Evolutionary conservation across 768 basidiomycete species (phyloP).

Genomic region (Auricularia cornea): DNA sequence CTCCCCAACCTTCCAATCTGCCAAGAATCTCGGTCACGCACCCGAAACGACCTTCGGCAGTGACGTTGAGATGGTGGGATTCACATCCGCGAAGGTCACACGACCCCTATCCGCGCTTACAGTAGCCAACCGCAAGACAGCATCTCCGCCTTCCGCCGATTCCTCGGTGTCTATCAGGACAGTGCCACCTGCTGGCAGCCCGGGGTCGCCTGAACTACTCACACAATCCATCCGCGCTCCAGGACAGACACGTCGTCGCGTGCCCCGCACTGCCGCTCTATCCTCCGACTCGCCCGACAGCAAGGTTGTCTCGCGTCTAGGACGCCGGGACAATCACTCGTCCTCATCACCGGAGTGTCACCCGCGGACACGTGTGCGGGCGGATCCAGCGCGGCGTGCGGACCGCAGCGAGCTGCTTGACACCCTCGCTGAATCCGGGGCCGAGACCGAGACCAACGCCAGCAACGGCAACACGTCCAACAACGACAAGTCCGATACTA

Average conservation of each 20-base stretch:
- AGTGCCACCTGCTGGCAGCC: not conserved
- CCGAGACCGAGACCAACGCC: conserved; percentile 49
- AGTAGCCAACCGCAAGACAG: not conserved
- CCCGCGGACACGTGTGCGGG: conserved; percentile 8
- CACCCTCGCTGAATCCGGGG: conserved; percentile 43
- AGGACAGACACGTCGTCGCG: conserved; percentile 12
- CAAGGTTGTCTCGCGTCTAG: not conserved
- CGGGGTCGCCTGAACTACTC: conserved; percentile 1
- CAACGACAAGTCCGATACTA: no score
- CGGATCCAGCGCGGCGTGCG: conserved; percentile 14
- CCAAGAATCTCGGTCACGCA: not conserved
- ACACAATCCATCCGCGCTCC: not conserved
- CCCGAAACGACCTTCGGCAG: not conserved
- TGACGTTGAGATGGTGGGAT: not conserved
- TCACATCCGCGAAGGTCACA: not conserved
- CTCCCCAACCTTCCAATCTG: not conserved
- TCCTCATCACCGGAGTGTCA: conserved; percentile 14
- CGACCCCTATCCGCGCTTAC: not conserved
- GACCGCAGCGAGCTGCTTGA: conserved; percentile 14
- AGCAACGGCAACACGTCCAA: conserved; percentile 39
- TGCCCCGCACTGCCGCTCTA: not conserved
- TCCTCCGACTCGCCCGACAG: not conserved
- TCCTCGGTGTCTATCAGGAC: not conserved
- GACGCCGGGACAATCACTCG: not conserved
- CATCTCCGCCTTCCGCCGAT: not conserved